phyloP scores from a whole-genome alignment of 148 eudicot genomes.

The Pharnaceum exiguum region DNA sequence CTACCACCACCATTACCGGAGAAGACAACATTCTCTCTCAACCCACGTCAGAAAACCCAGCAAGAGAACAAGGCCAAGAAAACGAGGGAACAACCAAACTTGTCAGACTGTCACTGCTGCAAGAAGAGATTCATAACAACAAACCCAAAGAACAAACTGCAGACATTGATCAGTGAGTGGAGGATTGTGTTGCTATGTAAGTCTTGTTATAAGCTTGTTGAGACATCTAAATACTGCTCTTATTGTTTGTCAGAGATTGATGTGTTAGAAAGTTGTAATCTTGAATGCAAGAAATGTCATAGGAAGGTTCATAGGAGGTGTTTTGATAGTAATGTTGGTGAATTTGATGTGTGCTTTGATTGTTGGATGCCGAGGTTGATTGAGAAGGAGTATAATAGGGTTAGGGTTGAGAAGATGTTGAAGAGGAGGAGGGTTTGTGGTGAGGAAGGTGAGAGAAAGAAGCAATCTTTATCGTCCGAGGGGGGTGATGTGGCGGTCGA shows the following conservation, averaged over 20 bases:
- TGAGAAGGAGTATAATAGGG: conserved; percentile 32
- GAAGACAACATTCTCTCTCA: conserved; percentile 12
- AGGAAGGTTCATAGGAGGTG: conserved; percentile 56
- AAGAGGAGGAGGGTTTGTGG: too few relatives aligned
- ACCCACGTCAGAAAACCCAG: conserved; percentile 11
- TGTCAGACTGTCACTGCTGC: conserved; percentile 79
- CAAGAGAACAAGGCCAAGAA: conserved; percentile 46
- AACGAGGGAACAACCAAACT: conserved; percentile 76
- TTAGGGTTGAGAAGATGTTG: too few relatives aligned
- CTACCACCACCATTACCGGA: conserved; percentile 4
- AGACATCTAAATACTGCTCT: conserved; percentile 45
- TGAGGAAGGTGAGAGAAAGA: too few relatives aligned
- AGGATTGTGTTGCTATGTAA: conserved; percentile 72
- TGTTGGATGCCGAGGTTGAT: conserved; percentile 80
- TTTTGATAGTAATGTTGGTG: conserved; percentile 19
- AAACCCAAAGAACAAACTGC: conserved; percentile 60
- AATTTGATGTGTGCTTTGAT: conserved; percentile 62
- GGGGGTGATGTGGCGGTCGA: conserved; percentile 35
- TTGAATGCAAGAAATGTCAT: conserved; percentile 42
- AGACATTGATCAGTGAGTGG: conserved; percentile 62
- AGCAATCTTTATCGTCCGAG: too few relatives aligned
- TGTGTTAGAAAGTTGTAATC: conserved; percentile 12
- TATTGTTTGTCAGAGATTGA: conserved; percentile 48
- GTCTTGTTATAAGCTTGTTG: conserved; percentile 36
- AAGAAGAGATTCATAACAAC: conserved; percentile 46